Evolutionary conservation across 140 eudicot genomes (phyloP), one percentile per base, ranked within the genome.

Genomic region (Anethum foeniculum): DNA sequence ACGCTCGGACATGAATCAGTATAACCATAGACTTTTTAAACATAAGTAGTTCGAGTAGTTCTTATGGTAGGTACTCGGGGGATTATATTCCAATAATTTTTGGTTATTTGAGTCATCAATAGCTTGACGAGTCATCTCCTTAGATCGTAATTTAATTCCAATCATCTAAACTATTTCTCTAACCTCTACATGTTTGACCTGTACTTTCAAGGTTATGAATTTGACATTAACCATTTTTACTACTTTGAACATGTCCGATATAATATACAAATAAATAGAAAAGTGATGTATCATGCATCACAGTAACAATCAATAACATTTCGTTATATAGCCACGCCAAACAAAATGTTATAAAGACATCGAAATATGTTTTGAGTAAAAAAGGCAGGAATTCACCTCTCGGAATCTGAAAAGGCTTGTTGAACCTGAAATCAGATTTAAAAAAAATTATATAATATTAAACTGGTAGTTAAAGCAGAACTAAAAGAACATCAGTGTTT

Each of bases 391-490:
- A 34, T n/a, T 49, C 82, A 93, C 98, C 97, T 93, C 87, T 93
- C 98, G 78, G 90, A 82, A 77, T 83, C 93, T 65, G 97, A 86
- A 78, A 93, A 93, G n/a, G 90, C 96, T 74, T 90, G 97, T 85
- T 93, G 98, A 85, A 90, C 97, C 98, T 93, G 88, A 38, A 82
- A 62, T 25, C 6, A 62, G 4, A 62, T 25, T 6, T 77, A 75
- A 60, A 34, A 34, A 77, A 51, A 79, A 79, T 83, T 38, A 78
- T 28, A 43, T 2, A 77, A 13, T 76, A n/a, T n/a, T n/a, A n/a
- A 32, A 34, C 74, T 68, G 23, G 43, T 30, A 67, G 4, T 34
- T 11, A 39, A 32, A 68, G 43, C 74, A 32, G n/a, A 68, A 68
- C 23, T 7, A 14, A 68, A 27, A 4, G 74, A 30, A 34, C 0